phyloP scores from a whole-genome alignment of 108 stramenopile genomes.

The Cylindrotheca closterium region DNA sequence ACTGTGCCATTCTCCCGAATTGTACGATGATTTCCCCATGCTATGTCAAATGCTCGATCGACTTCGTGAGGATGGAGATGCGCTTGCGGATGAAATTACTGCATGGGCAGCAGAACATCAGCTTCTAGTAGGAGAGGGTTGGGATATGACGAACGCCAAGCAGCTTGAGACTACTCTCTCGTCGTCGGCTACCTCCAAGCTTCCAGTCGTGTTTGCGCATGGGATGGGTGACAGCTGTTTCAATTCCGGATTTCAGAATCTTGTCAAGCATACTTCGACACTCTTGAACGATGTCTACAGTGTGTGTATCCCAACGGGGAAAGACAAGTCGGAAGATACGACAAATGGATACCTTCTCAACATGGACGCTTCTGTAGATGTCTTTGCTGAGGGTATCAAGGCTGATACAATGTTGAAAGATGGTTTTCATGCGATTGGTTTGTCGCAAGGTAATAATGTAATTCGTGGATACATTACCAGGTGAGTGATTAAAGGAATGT shows the following conservation, averaged over 20 bases:
- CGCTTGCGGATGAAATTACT: constrained; percentile 24
- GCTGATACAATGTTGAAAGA: constrained; percentile 43
- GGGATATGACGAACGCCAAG: neutral
- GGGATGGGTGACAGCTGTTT: constrained; percentile 80
- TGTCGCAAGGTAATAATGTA: constrained; percentile 78
- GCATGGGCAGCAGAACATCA: constrained; percentile 25
- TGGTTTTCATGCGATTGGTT: constrained; percentile 80
- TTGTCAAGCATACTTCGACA: constrained; percentile 38
- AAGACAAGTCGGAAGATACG: constrained; percentile 57
- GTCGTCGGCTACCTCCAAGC: neutral
- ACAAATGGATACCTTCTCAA: constrained; percentile 71
- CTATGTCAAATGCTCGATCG: constrained; percentile 51
- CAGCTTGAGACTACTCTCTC: neutral
- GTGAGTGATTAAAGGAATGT: neutral
- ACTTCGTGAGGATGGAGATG: constrained; percentile 16
- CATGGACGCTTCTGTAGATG: constrained; percentile 69
- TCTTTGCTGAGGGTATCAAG: constrained; percentile 52
- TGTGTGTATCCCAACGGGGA: constrained; percentile 67
- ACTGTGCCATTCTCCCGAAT: constrained; percentile 6
- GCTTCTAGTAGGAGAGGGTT: constrained; percentile 17
- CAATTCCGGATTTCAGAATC: constrained; percentile 66
- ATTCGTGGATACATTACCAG: constrained; percentile 75
- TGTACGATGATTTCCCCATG: constrained; percentile 31
- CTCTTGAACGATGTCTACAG: constrained; percentile 46
- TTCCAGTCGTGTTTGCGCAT: constrained; percentile 64